These are phyloP conservation scores for Candida gorgasii DNA, from an alignment of 805 yeast genomes.

Conservation along the genomic window DNA sequence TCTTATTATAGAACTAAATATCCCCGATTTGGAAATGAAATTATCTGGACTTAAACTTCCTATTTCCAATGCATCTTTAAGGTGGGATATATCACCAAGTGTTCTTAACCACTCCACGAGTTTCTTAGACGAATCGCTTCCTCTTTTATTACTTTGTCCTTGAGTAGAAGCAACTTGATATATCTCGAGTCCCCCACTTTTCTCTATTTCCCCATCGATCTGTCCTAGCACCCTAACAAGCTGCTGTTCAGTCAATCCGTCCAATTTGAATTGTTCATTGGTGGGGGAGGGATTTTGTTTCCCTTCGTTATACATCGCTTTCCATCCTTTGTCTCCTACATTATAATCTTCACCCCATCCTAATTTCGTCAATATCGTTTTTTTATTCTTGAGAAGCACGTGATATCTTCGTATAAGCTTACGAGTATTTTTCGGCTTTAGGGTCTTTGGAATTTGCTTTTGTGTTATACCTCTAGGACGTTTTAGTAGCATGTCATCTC, in stretches of 20 bases:
- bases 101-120: slow-evolving; percentile 68
- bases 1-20: slow-evolving; percentile 54
- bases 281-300: neutral
- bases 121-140: slow-evolving; percentile 89
- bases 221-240: slow-evolving; percentile 42
- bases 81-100: slow-evolving; percentile 11
- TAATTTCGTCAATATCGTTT: slow-evolving; percentile 38
- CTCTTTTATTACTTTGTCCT: slow-evolving; percentile 77
- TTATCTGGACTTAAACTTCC: slow-evolving; percentile 78
- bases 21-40: slow-evolving; percentile 57
- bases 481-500: slow-evolving; percentile 26
- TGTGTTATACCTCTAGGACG: slow-evolving; percentile 35
- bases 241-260: slow-evolving; percentile 14
- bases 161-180: slow-evolving; percentile 85
- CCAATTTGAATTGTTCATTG: slow-evolving; percentile 8
- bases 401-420: slow-evolving; percentile 79
- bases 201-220: slow-evolving; percentile 61
- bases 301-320: slow-evolving; percentile 11
- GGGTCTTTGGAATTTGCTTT: slow-evolving; percentile 37
- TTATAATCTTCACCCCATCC: slow-evolving; percentile 16
- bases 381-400: slow-evolving; percentile 59
- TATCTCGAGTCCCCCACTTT: slow-evolving; percentile 71
- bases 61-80: slow-evolving; percentile 65
- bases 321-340: neutral
- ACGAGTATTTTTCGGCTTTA: slow-evolving; percentile 72